Evolutionary conservation across 1,284 basidiomycete genomes (phyloP), one percentile per base, ranked within the genome.

Genomic region (Irpex sp.): DNA sequence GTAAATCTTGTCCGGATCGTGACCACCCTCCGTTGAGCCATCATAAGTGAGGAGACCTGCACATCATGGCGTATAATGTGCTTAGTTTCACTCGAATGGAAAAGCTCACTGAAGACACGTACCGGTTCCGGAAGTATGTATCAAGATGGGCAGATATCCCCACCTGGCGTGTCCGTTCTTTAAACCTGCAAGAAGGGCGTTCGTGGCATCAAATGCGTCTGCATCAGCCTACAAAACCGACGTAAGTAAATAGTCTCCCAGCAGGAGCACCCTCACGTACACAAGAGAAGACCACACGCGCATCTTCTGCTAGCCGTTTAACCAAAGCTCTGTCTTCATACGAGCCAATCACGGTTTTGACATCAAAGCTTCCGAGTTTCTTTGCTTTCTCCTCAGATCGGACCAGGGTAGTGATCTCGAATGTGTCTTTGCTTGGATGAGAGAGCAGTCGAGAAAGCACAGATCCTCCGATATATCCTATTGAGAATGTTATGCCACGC

Each of bases 61-160:
- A 26, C 26, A 26, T 26, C 26, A 51, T 49, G 11, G 31, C 15
- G 3, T 15, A 44, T 11, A 44, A 44, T 44, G 26, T 15, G 15
- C 9, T 8, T 21, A 57, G n/a, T 37, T 48, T 5, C 17, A 8
- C 11, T 13, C 26, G 17, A 47, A 4, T 2, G 5, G 21, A 6
- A 21, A 26, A 51, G 11, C 59, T 34, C 26, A 26, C n/a, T 31
- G 54, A 19, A 34, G 26, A 26, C 26, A 36, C 65, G 61, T 60
- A 77, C 77, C 79, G 59, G 81, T 81, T 26, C 81, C 81, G 36
- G 81, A 82, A 80, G 84, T 84, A 60, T 87, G 84, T 31, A 87
- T 85, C 13, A 82, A 71, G 62, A 78, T 75, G 5, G 84, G 77
- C 0, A 68, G 67, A 31, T 73, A 75, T 0, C 78, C 77, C 0